Percentiles rank a stretch among this genome's conserved stretches.
Conservation (phyloP, 257 asterid species). For the Primulina eburnea region DNA sequence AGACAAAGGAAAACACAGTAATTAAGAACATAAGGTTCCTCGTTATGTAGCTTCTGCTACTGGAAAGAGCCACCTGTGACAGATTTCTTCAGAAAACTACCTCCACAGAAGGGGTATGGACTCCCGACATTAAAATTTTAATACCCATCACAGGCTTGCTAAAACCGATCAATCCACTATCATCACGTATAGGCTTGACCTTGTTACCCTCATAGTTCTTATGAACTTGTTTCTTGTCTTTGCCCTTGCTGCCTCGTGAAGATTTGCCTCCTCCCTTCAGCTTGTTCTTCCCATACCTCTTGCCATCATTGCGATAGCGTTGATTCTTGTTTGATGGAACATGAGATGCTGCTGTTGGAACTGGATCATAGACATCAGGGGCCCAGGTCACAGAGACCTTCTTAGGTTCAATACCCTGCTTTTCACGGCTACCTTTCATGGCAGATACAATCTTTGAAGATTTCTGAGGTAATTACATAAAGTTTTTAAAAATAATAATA, state of each 20-base stretch:
- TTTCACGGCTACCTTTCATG: constrained; percentile 93
- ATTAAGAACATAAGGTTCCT: neutral
- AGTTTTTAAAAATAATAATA: constrained; percentile 18
- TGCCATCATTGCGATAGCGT: constrained; percentile 47
- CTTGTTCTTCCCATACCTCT: constrained; percentile 66
- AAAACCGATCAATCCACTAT: constrained; percentile 20
- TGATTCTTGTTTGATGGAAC: constrained; percentile 56
- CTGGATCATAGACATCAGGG: constrained; percentile 89
- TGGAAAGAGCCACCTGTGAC: constrained; percentile 41
- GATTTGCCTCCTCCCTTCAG: constrained; percentile 63
- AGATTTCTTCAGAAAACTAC: constrained; percentile 44
- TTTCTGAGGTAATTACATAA: constrained; percentile 44
- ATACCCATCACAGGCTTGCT: constrained; percentile 24
- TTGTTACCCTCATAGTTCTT: constrained; percentile 44
- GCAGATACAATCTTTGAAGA: constrained; percentile 71
- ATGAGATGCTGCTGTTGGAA: constrained; percentile 80
- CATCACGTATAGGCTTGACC: constrained; percentile 40
- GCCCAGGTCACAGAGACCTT: constrained; percentile 79
- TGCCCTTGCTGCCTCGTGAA: constrained; percentile 66
- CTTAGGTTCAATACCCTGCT: constrained; percentile 54
- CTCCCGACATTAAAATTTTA: constrained; percentile 31
- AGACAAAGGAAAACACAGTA: constrained; percentile 16
- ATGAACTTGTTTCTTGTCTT: constrained; percentile 69
- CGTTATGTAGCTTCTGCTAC: constrained; percentile 44
- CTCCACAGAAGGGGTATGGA: constrained; percentile 42